A percentile compares a stretch with the other conserved stretches of the same genome.
These are phyloP conservation scores for Sclerotiophoma versabilis DNA, from an alignment of 2,329 filamentous ascomycete species.

Conservation along the genomic window DNA sequence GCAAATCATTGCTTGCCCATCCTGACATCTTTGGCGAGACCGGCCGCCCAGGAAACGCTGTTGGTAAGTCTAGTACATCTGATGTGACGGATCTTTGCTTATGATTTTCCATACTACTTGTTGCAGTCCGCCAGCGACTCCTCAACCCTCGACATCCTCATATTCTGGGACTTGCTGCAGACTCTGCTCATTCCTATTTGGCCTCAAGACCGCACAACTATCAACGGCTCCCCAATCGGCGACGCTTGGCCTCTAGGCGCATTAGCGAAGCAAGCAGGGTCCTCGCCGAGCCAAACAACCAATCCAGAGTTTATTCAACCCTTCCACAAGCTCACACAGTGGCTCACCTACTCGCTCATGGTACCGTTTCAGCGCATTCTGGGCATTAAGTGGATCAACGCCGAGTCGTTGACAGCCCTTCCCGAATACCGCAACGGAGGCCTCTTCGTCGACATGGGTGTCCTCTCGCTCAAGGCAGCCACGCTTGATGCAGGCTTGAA, in stretches of 20 bases:
- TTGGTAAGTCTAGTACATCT: slow-evolving; percentile 65
- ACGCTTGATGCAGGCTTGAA: slow-evolving; percentile 73
- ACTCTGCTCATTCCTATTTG: slow-evolving; percentile 84
- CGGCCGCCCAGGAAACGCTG: slow-evolving; percentile 87
- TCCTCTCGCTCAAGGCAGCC: slow-evolving; percentile 73
- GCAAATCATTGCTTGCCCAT: slow-evolving; percentile 75
- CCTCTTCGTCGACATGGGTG: slow-evolving; percentile 82
- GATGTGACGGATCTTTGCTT: background rate
- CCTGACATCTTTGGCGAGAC: slow-evolving; percentile 78
- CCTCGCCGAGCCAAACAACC: slow-evolving; percentile 36
- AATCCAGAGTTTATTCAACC: slow-evolving; percentile 82
- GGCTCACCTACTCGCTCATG: slow-evolving; percentile 94
- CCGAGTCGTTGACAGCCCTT: slow-evolving; percentile 84
- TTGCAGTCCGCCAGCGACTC: slow-evolving; percentile 25
- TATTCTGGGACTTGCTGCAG: slow-evolving; percentile 88
- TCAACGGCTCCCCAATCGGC: slow-evolving; percentile 83
- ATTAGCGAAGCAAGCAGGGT: slow-evolving; percentile 70
- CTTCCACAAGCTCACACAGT: slow-evolving; percentile 90
- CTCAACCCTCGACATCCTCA: slow-evolving; percentile 70
- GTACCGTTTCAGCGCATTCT: slow-evolving; percentile 85
- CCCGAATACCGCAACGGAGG: slow-evolving; percentile 94
- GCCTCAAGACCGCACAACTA: slow-evolving; percentile 81
- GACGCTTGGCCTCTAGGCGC: slow-evolving; percentile 89
- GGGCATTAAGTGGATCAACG: slow-evolving; percentile 79
- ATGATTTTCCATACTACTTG: slow-evolving; percentile 23